These are phyloP conservation scores for Phytophthora pseudosyringae DNA, from an alignment of 352 stramenopile genomes.

Conservation along the genomic window DNA sequence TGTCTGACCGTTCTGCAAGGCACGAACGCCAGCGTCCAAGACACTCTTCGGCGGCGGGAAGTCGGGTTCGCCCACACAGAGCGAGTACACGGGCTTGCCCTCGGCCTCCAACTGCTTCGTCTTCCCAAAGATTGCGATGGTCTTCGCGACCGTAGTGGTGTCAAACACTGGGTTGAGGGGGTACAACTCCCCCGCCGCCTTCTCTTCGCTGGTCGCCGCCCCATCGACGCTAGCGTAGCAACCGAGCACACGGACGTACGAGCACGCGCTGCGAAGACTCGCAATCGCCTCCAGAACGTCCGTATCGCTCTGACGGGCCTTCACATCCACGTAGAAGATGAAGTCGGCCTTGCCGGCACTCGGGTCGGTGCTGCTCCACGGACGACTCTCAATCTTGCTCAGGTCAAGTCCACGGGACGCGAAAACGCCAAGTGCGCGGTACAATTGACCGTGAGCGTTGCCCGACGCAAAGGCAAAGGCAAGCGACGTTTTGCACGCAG, in stretches of 20 bases:
- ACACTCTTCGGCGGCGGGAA: slow-evolving; percentile 91
- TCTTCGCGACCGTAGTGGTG: slow-evolving; percentile 88
- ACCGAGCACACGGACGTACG: slow-evolving; percentile 86
- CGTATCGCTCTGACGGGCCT: slow-evolving; percentile 64
- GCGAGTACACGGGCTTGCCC: slow-evolving; percentile 88
- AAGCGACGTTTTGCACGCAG: slow-evolving; percentile 70
- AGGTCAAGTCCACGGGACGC: slow-evolving; percentile 67
- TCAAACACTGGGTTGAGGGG: slow-evolving; percentile 82
- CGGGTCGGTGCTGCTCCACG: slow-evolving; percentile 40
- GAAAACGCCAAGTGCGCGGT: slow-evolving; percentile 68
- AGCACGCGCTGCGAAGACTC: slow-evolving; percentile 74
- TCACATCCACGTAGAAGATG: slow-evolving; percentile 78
- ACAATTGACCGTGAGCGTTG: slow-evolving; percentile 67
- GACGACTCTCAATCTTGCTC: slow-evolving; percentile 75
- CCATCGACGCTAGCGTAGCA: slow-evolving; percentile 69
- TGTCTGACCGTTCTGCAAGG: slow-evolving; percentile 81
- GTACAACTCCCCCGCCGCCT: slow-evolving; percentile 61
- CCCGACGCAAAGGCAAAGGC: slow-evolving; percentile 74
- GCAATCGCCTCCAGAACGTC: slow-evolving; percentile 75
- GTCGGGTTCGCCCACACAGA: slow-evolving; percentile 97
- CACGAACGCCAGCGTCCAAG: slow-evolving; percentile 83
- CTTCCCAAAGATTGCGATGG: slow-evolving; percentile 92
- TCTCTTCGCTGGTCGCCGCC: slow-evolving; percentile 11
- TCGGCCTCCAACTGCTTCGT: slow-evolving; percentile 96
- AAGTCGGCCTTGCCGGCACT: slow-evolving; percentile 54